A percentile compares a stretch with the other conserved stretches of the same genome.
Conservation (phyloP, 129 eudicot species). For the Flaveria linearis region DNA sequence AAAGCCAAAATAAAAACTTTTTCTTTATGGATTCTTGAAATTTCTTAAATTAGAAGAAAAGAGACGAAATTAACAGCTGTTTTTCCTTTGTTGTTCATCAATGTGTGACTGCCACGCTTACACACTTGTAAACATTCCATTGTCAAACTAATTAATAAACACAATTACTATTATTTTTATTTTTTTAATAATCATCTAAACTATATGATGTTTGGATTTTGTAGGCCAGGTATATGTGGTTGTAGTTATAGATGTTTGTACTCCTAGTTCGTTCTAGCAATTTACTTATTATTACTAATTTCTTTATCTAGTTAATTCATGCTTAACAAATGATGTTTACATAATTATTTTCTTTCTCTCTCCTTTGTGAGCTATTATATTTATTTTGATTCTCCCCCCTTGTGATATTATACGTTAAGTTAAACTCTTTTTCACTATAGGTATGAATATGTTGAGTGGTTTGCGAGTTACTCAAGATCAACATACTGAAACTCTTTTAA, state of each 20-base stretch:
- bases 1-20: conserved; percentile 27
- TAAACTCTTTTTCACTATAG: too few species aligned
- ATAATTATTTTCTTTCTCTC: too few species aligned
- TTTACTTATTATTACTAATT: background rate
- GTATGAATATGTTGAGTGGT: too few species aligned
- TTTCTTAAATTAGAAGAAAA: conserved; percentile 44
- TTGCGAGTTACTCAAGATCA: too few species aligned
- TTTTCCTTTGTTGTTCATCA: conserved; percentile 33
- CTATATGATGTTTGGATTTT: background rate
- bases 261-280: background rate
- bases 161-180: background rate
- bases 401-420: too few species aligned
- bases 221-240: background rate
- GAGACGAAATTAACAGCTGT: conserved; percentile 43
- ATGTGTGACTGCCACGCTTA: conserved; percentile 35
- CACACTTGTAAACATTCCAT: conserved; percentile 16
- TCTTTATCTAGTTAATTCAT: too few species aligned
- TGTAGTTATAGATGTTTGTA: background rate
- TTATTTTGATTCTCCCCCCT: too few species aligned
- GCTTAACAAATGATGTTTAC: too few species aligned
- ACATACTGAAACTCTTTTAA: too few species aligned
- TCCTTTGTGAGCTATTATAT: too few species aligned
- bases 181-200: background rate
- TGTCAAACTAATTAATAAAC: conserved; percentile 5
- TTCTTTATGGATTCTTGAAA: conserved; percentile 40